Evolutionary conservation across 768 basidiomycete genomes (phyloP).

Genomic region (Lenzites betulinus): DNA sequence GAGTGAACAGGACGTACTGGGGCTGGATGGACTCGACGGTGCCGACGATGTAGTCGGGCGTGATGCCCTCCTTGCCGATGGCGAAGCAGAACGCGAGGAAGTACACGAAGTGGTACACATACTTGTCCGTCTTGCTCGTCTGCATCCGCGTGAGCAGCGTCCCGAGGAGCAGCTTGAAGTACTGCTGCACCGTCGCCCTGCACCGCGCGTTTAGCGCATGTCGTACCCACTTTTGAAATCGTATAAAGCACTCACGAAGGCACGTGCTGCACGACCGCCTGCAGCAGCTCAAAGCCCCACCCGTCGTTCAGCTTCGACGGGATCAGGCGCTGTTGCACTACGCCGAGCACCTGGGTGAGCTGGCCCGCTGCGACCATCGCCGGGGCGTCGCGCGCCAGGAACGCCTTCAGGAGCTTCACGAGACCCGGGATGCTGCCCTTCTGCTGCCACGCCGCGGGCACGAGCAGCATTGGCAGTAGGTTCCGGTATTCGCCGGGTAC

Average conservation of each 20-base stretch:
- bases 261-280: conserved; percentile 70
- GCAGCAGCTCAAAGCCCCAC: conserved; percentile 89
- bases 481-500: conserved; percentile 78
- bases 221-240: background rate
- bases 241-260: conserved; percentile 60
- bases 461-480: conserved; percentile 81
- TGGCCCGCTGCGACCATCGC: conserved; percentile 74
- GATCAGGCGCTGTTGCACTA: conserved; percentile 87
- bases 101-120: conserved; percentile 76
- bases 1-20: conserved; percentile 51
- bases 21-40: conserved; percentile 84
- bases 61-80: conserved; percentile 68
- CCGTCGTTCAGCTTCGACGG: conserved; percentile 86
- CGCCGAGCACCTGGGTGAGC: conserved; percentile 76
- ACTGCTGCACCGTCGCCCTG: conserved; percentile 67
- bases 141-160: conserved; percentile 86
- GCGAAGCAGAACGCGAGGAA: conserved; percentile 81
- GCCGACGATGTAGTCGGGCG: conserved; percentile 78
- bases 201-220: background rate
- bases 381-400: conserved; percentile 67
- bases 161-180: conserved; percentile 73
- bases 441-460: conserved; percentile 87
- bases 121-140: conserved; percentile 86
- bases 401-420: conserved; percentile 84
- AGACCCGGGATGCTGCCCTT: conserved; percentile 95